These are phyloP conservation scores for Aspergillus fumigatus DNA, from an alignment of 2,329 filamentous ascomycete species.

Conservation along the genomic window DNA sequence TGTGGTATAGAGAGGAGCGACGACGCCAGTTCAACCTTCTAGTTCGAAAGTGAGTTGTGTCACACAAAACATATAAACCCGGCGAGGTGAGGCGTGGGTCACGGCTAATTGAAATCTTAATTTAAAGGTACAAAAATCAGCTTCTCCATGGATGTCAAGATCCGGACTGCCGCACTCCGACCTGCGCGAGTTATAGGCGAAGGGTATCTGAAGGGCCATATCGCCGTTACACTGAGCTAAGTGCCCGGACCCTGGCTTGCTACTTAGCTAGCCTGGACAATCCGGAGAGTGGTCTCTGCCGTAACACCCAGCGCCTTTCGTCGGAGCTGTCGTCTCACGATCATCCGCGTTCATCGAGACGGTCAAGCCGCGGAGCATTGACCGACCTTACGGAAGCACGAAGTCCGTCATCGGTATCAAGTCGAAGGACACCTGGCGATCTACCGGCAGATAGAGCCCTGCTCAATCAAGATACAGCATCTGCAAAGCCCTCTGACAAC, in stretches of 20 bases:
- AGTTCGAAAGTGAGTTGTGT: constrained; percentile 57
- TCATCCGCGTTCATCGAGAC: constrained; percentile 23
- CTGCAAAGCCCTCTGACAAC: not conserved
- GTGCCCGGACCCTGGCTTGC: constrained; percentile 74
- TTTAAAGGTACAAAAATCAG: constrained; percentile 70
- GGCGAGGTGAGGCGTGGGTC: not conserved
- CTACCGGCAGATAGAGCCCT: not conserved
- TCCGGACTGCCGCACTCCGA: constrained; percentile 64
- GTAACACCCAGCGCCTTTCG: constrained; percentile 34
- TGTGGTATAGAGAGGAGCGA: constrained; percentile 38
- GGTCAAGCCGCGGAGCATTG: constrained; percentile 29
- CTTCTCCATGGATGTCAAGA: constrained; percentile 76
- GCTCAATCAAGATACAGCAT: not conserved
- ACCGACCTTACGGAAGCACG: constrained; percentile 2
- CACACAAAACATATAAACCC: constrained; percentile 4
- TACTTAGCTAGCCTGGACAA: constrained; percentile 78
- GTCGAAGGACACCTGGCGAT: not conserved
- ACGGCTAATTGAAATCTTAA: constrained; percentile 5
- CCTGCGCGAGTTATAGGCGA: constrained; percentile 74
- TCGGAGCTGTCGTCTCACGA: constrained; percentile 24
- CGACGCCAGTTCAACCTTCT: constrained; percentile 52
- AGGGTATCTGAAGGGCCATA: constrained; percentile 64
- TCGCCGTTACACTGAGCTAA: constrained; percentile 74
- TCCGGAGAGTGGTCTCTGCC: constrained; percentile 66
- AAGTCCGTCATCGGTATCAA: not conserved